Evolutionary conservation across 371 early-diverging fungal species (phyloP), one percentile per base, ranked within the genome.

Genomic region (Actinomortierella wolfii): DNA sequence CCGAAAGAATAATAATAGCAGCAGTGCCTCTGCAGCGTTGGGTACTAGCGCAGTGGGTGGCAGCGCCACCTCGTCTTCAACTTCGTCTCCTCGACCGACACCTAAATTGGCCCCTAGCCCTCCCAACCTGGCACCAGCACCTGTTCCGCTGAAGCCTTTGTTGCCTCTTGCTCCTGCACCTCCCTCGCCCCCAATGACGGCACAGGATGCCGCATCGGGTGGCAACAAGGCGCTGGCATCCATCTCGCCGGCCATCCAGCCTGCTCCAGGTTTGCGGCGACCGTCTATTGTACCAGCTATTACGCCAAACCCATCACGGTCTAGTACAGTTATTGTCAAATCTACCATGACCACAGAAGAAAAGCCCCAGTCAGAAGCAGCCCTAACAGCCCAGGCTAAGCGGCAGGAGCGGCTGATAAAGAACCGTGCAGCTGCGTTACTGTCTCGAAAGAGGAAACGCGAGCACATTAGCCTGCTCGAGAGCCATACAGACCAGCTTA

Each of bases 371-470:
- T 71, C 73, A 6, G 73, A 71, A 24, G 73, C 73, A 2, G 73
- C 57, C 25, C 21, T 71, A 52, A 61, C 57, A 11, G 73, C 73
- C 9, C 73, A 71, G 45, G 66, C 66, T 20, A 96, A 94, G 73
- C 83, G 91, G 26, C 92, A 94, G 69, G 93, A 93, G 66, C 83
- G 96, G 17, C 70, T 94, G 55, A 92, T 94, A 59, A 94, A 94
- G 80, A 96, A 96, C 70, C 83, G 96, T n/a, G 94, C 93, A 0
- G 93, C 94, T 0, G 96, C 96, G 2, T 78, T 94, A 42, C 77
- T 91, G 51, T 93, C 94, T 9, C 86, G 96, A 29, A 93, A 93
- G 76, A 87, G 94, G 50, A 92, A 93, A 78, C 86, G 95, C 41
- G 94, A 96, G 51, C 94, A 94, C 58, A 68, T 93, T 56, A 82